These are phyloP conservation scores for Saccharomycopsis synnaedendra DNA, from an alignment of 805 yeast species.

Conservation along the genomic window DNA sequence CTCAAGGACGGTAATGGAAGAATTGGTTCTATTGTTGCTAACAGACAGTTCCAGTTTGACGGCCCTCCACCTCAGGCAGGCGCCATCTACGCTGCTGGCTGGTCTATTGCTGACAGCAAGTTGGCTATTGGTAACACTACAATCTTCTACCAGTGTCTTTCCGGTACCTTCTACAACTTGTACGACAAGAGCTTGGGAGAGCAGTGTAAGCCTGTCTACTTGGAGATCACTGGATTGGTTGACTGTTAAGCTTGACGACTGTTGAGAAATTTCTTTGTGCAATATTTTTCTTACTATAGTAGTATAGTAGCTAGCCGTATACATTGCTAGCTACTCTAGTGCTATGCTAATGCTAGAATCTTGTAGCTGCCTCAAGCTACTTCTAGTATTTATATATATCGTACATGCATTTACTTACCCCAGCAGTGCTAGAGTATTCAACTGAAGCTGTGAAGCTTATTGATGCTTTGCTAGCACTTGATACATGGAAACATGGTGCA, in stretches of 20 bases:
- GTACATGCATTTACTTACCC: no score
- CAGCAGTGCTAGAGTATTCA: no score
- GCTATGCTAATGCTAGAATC: no score
- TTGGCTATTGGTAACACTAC: constrained; percentile 47
- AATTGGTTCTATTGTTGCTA: constrained; percentile 61
- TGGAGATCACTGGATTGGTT: constrained; percentile 39
- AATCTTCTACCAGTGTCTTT: constrained; percentile 52
- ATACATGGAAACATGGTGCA: no score
- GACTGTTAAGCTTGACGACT: constrained; percentile 21
- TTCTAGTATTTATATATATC: no score
- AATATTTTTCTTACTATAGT: no score
- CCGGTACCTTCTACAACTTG: constrained; percentile 60
- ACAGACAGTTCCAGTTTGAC: constrained; percentile 69
- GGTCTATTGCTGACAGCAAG: constrained; percentile 44
- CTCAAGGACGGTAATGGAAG: constrained; percentile 47
- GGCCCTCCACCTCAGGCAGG: constrained; percentile 75
- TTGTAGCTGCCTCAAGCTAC: no score
- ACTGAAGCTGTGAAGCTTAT: no score
- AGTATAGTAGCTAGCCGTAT: no score
- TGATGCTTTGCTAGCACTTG: no score
- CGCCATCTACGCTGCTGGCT: constrained; percentile 50
- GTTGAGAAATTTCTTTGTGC: no score
- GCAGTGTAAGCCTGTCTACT: constrained; percentile 46
- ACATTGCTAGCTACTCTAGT: no score
- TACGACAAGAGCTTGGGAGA: constrained; percentile 43